phyloP scores from a whole-genome alignment of 208 protist species.

The Leishmania tropica region DNA sequence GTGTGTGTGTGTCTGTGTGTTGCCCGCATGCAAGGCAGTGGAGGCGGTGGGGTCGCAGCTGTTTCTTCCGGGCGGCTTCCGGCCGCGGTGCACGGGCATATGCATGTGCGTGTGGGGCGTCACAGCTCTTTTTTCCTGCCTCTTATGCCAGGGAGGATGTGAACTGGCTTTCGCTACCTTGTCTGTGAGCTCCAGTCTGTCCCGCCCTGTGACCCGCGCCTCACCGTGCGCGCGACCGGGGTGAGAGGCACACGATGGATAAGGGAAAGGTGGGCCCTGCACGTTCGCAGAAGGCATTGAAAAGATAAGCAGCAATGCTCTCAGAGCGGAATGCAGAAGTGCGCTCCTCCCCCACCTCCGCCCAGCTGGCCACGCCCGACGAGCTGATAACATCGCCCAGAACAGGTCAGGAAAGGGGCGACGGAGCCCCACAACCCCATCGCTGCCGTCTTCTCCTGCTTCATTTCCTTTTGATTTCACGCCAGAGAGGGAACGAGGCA shows the following conservation, averaged over 20 bases:
- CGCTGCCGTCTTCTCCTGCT: neutral
- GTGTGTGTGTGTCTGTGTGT: no score
- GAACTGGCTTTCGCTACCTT: neutral
- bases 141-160: neutral
- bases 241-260: neutral
- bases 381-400: neutral
- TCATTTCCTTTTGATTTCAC: neutral
- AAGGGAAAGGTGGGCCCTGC: neutral
- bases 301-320: neutral
- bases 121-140: neutral
- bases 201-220: neutral
- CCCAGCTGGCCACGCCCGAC: neutral
- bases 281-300: neutral
- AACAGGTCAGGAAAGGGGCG: neutral
- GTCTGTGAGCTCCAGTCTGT: neutral
- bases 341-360: no score
- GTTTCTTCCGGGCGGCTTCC: neutral
- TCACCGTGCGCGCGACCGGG: no score
- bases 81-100: neutral
- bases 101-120: neutral
- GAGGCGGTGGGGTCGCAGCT: no score
- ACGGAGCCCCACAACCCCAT: neutral
- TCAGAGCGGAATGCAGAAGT: neutral
- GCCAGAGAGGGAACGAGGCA: neutral
- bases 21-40: no score